Base-by-base conservation (phyloP, 2,329 filamentous ascomycete genomes). In the Thelonectria olida region DNA sequence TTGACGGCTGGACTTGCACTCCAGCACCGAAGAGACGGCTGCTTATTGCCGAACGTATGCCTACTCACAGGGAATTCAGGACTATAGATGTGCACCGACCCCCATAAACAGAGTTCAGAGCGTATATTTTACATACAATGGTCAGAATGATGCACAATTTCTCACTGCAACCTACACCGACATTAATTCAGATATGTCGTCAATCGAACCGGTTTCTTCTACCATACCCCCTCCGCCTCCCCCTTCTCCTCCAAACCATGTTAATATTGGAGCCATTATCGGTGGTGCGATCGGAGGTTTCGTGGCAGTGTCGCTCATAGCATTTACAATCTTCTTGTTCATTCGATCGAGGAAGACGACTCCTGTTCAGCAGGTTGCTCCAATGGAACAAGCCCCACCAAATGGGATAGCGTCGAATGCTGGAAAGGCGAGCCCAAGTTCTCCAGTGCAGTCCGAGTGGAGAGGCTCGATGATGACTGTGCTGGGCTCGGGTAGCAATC, bases 11-110 rank as follows among this genome's bases (percentile, higher is more conserved):
- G 20, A 44, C 41, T 44, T 44, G 41, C 41, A 25, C 19, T 44
- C 50, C 54, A 50, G 57, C 25, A 45, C 54, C 1, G 10, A 50
- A 4, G 19, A 41, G 2, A 52, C 54, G 5, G 42, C 54, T 25
- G 39, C 58, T n/a, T 54, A 61, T n/a, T 61, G 58, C 2, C 48
- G 25, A 2, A 61, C 58, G 1, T 61, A 61, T 15, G 34, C 15
- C 8, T 61, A 17, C 2, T 54, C 58, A 28, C 15, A 44, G 1
- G 34, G 25, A 27, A 42, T 61, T 1, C 2, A 12, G 19, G 58
- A 61, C 22, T 61, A 31, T 31, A 53, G 54, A 53, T 61, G 58
- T 20, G 49, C 22, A 13, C 39, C 31, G 31, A 34, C 31, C 31
- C 31, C 31, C 7, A 15, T 2, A 15, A 15, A 10, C 31, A 15